Evolutionary conservation across 2,329 filamentous ascomycete species (phyloP).

Genomic region (Curvularia spicifera): DNA sequence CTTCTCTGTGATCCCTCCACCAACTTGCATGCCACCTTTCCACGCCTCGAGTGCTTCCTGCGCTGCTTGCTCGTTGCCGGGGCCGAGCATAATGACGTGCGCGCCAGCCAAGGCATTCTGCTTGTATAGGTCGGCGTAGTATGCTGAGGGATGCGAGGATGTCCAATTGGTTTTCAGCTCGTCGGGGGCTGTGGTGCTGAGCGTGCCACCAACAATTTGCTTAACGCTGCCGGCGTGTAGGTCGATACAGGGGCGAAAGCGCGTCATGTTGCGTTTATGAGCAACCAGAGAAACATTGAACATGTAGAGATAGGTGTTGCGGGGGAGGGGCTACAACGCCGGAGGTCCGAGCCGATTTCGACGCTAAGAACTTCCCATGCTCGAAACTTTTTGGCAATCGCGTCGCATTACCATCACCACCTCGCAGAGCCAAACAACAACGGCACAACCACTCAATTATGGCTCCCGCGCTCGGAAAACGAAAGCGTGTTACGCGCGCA

Average conservation of each 20-base stretch:
- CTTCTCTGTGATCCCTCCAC: conserved; percentile 86
- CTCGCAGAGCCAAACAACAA: background rate
- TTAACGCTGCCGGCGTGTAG: conserved; percentile 97
- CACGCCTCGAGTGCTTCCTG: conserved; percentile 77
- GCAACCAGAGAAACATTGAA: background rate
- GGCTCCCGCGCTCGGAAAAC: conserved; percentile 54
- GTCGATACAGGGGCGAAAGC: conserved; percentile 95
- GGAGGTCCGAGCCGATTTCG: conserved; percentile 34
- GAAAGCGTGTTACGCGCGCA: conserved; percentile 51
- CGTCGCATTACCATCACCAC: conserved; percentile 3
- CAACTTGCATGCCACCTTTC: conserved; percentile 83
- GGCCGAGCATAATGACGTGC: conserved; percentile 96
- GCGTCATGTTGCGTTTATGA: conserved; percentile 69
- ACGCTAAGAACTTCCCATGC: conserved; percentile 15
- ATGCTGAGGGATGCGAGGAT: conserved; percentile 77
- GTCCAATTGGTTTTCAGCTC: conserved; percentile 88
- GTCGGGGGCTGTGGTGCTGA: conserved; percentile 53
- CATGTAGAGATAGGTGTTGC: conserved; percentile 12
- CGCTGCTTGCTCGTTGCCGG: conserved; percentile 82
- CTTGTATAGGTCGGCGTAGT: conserved; percentile 84
- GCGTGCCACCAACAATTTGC: conserved; percentile 95
- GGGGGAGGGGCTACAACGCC: conserved; percentile 27
- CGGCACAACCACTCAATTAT: conserved; percentile 22
- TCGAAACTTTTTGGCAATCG: conserved; percentile 12
- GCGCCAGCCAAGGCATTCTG: conserved; percentile 76